These are phyloP conservation scores for Torulaspora gathmanii DNA, from an alignment of 805 yeast genomes.

Conservation along the genomic window DNA sequence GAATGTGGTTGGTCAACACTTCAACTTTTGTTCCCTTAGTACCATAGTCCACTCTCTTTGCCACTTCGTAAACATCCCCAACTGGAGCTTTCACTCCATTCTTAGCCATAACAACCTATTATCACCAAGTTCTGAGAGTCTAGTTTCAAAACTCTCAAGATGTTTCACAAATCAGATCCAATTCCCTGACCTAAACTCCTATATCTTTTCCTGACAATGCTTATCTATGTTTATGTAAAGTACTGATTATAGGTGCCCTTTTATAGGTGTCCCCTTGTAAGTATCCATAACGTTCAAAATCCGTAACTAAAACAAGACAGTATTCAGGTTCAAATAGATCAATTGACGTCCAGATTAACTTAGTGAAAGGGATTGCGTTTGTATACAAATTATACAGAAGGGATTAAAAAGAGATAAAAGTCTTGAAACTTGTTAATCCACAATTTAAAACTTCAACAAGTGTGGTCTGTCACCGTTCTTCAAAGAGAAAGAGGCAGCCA, in stretches of 20 bases:
- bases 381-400: conserved; percentile 15
- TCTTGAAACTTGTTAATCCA: conserved; percentile 6
- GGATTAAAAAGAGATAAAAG: conserved; percentile 8
- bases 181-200: too few species aligned
- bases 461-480: conserved; percentile 99
- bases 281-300: too few species aligned
- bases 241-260: too few species aligned
- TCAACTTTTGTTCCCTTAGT: conserved; percentile 25
- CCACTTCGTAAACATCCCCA: conserved; percentile 10
- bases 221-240: too few species aligned
- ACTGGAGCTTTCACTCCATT: not conserved
- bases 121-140: not conserved
- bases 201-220: too few species aligned
- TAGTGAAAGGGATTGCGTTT: conserved; percentile 15
- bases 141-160: too few species aligned
- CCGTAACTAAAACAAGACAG: too few species aligned
- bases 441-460: conserved; percentile 83
- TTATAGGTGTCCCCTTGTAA: too few species aligned
- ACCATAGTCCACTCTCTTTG: conserved; percentile 21
- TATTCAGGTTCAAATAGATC: not conserved
- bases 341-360: not conserved
- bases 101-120: not conserved
- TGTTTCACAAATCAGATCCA: too few species aligned
- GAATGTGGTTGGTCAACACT: conserved; percentile 21
- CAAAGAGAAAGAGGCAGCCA: conserved; percentile 91